Conservation (phyloP, 768 basidiomycete species). For the Lactarius pseudohatsudake region DNA sequence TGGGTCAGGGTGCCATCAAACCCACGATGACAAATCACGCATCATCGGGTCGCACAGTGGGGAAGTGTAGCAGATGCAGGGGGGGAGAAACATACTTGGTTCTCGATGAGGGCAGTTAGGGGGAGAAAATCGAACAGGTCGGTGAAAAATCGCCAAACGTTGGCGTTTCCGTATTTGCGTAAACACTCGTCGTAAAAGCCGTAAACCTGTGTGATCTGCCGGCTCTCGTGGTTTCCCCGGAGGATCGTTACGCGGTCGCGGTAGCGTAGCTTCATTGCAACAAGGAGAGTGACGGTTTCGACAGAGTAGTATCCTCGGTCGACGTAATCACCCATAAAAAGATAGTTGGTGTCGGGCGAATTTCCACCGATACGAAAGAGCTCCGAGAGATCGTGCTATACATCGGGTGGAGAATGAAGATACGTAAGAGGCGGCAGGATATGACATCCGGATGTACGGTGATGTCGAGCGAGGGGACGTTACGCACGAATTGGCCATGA, state of each 20-base stretch:
- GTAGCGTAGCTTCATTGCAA: slow-evolving; percentile 96
- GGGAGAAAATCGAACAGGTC: slow-evolving; percentile 98
- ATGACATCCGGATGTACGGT: slow-evolving; percentile 13
- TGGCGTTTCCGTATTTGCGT: slow-evolving; percentile 99
- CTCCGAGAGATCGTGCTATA: slow-evolving; percentile 97
- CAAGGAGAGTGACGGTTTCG: slow-evolving; percentile 96
- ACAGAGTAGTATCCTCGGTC: slow-evolving; percentile 99
- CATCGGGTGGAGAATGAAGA: slow-evolving; percentile 14
- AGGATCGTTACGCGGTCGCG: slow-evolving; percentile 97
- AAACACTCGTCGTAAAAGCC: slow-evolving; percentile 99
- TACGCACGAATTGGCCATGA: slow-evolving; percentile 98
- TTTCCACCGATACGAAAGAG: slow-evolving; percentile 98
- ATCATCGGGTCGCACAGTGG: slow-evolving; percentile 11
- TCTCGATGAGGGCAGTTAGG: slow-evolving; percentile 96
- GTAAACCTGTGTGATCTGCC: slow-evolving; percentile 99
- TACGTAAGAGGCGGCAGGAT: slow-evolving; percentile 23
- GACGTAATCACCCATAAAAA: slow-evolving; percentile 99
- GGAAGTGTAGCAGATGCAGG: not conserved
- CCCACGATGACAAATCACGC: slow-evolving; percentile 14
- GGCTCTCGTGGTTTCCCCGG: slow-evolving; percentile 97
- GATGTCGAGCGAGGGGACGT: slow-evolving; percentile 29
- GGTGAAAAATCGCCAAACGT: slow-evolving; percentile 99
- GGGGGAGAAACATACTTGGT: slow-evolving; percentile 73
- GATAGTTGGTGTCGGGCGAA: slow-evolving; percentile 98
- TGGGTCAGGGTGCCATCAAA: slow-evolving; percentile 14